Conservation (phyloP, 768 basidiomycete genomes). For the Tricholoma furcatifolium region DNA sequence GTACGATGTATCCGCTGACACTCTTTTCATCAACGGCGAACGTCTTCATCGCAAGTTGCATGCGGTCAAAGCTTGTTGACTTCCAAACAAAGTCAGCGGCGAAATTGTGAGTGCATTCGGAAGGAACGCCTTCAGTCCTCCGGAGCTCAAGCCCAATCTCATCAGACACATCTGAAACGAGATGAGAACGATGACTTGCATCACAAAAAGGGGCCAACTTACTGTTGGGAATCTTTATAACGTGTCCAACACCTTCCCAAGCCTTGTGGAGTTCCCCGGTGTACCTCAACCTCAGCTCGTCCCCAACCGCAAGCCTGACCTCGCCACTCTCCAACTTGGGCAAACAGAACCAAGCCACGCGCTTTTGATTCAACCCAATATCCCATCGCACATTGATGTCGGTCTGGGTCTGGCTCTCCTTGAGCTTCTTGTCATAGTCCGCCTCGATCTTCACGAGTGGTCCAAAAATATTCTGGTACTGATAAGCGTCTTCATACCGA, state of each 20-base stretch:
- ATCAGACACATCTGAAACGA: constrained; percentile 85
- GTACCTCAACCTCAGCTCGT: constrained; percentile 90
- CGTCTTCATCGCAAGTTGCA: constrained; percentile 99
- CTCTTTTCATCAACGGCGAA: constrained; percentile 99
- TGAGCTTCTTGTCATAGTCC: constrained; percentile 96
- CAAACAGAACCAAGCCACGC: constrained; percentile 96
- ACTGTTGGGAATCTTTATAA: constrained; percentile 99
- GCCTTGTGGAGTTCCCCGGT: constrained; percentile 85
- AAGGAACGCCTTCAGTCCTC: constrained; percentile 88
- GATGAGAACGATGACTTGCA: background rate
- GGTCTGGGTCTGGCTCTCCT: constrained; percentile 98
- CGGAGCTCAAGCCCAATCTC: constrained; percentile 95
- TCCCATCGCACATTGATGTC: constrained; percentile 98
- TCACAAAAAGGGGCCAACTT: constrained; percentile 26
- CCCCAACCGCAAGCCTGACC: constrained; percentile 94
- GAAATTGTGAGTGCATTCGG: constrained; percentile 92
- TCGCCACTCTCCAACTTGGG: constrained; percentile 99
- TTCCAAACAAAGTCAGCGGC: constrained; percentile 99
- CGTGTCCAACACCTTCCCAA: constrained; percentile 98
- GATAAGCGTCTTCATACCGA: constrained; percentile 97
- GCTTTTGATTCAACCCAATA: constrained; percentile 96
- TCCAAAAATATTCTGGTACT: constrained; percentile 99
- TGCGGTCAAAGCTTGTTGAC: constrained; percentile 97
- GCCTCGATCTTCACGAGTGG: constrained; percentile 99
- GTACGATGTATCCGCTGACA: constrained; percentile 95